phyloP scores from a whole-genome alignment of 164 flowering plant genomes.

The Piper longum region DNA sequence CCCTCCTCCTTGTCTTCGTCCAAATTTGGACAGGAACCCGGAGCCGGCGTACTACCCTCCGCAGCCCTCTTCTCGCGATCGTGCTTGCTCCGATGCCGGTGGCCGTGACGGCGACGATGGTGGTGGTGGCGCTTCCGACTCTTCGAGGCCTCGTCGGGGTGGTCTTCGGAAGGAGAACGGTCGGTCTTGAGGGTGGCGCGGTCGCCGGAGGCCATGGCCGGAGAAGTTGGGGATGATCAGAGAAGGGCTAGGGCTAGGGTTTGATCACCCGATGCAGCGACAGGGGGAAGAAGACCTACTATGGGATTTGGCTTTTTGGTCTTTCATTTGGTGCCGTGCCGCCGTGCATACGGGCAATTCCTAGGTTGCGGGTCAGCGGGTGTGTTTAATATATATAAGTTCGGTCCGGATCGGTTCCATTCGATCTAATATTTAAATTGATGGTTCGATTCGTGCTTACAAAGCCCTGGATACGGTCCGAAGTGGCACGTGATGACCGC shows the following conservation, averaged over 20 bases:
- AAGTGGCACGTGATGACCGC: too few relatives aligned
- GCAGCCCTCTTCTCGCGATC: constrained; percentile 14
- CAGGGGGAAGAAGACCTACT: too few relatives aligned
- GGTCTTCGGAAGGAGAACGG: constrained; percentile 28
- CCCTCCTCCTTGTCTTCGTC: constrained; percentile 87
- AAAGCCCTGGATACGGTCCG: too few relatives aligned
- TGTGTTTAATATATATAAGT: too few relatives aligned
- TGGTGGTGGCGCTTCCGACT: constrained; percentile 68
- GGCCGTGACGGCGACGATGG: constrained; percentile 24
- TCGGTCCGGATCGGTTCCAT: too few relatives aligned
- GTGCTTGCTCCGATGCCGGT: constrained; percentile 44
- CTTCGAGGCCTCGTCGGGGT: constrained; percentile 40
- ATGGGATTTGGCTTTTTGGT: too few relatives aligned
- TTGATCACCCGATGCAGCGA: neutral
- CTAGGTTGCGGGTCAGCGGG: too few relatives aligned
- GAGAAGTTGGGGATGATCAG: neutral
- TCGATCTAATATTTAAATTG: too few relatives aligned
- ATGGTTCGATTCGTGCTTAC: too few relatives aligned
- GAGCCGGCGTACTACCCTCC: constrained; percentile 3
- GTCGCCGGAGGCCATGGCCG: constrained; percentile 43
- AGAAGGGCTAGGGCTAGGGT: constrained; percentile 4
- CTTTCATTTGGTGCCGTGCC: too few relatives aligned
- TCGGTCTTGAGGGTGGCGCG: constrained; percentile 9
- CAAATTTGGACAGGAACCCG: constrained; percentile 3
- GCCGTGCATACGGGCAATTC: too few relatives aligned